Percentiles rank a stretch among this genome's conserved stretches.
Evolutionary conservation across 192 early-diverging fungal species (phyloP).

Genomic region (Hyaloraphidium curvatum): DNA sequence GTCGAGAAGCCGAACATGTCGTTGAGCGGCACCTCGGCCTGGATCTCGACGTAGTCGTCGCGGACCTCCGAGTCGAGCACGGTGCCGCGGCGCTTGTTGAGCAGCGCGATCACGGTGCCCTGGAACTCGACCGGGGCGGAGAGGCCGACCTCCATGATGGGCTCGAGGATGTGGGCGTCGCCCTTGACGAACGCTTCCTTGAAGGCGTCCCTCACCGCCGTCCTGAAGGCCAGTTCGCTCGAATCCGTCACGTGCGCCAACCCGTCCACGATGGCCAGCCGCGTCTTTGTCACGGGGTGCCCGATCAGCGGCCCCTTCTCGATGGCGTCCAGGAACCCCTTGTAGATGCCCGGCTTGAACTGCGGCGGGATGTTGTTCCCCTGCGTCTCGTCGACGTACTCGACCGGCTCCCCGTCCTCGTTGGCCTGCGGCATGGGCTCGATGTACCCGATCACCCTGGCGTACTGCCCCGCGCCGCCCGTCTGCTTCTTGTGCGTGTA

Average conservation of each 20-base stretch:
- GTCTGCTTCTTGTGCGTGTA: constrained; percentile 99
- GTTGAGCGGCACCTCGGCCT: constrained; percentile 82
- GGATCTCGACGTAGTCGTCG: constrained; percentile 76
- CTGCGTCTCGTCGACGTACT: constrained; percentile 68
- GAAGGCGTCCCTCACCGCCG: constrained; percentile 73
- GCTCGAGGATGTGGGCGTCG: constrained; percentile 72
- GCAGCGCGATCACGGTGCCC: constrained; percentile 68
- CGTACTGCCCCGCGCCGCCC: constrained; percentile 93
- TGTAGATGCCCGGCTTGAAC: constrained; percentile 88
- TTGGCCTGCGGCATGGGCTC: constrained; percentile 61
- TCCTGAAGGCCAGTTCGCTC: constrained; percentile 85
- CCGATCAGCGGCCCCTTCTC: constrained; percentile 84
- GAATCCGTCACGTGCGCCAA: constrained; percentile 85
- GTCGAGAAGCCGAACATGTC: constrained; percentile 98
- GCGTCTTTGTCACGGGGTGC: constrained; percentile 64
- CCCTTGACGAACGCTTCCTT: constrained; percentile 71
- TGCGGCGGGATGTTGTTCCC: constrained; percentile 87
- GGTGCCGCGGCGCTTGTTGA: constrained; percentile 95
- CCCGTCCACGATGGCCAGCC: constrained; percentile 84
- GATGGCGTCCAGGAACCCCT: constrained; percentile 80
- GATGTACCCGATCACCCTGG: constrained; percentile 71
- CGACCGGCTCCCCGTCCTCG: constrained; percentile 30
- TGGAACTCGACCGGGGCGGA: constrained; percentile 83
- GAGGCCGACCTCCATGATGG: constrained; percentile 86
- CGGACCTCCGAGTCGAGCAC: constrained; percentile 81